Percentiles rank a stretch among this genome's conserved stretches.
Conservation (phyloP, 192 early-diverging fungal genomes). For the Chytriomyces sp. region DNA sequence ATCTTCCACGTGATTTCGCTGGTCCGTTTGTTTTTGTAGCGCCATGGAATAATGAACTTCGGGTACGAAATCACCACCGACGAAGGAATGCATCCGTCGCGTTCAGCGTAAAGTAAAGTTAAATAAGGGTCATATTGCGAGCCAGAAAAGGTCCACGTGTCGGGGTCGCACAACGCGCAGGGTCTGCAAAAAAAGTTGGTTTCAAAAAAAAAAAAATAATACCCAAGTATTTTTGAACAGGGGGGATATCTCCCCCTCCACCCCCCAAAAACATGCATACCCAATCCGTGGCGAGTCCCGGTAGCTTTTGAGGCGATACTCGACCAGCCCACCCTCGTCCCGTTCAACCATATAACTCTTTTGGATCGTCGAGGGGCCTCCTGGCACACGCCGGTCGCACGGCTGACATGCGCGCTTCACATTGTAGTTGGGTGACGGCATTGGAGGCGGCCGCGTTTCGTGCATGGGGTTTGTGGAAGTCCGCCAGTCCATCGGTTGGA, state of each 20-base stretch:
- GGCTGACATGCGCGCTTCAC: constrained; percentile 39
- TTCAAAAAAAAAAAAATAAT: background rate
- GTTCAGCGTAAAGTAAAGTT: constrained; percentile 46
- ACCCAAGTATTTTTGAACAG: background rate
- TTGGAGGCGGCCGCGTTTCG: background rate
- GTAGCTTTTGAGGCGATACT: constrained; percentile 28
- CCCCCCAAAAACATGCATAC: background rate
- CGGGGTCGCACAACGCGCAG: constrained; percentile 45
- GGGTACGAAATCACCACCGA: constrained; percentile 30
- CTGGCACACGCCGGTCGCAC: constrained; percentile 17
- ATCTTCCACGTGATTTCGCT: constrained; percentile 56
- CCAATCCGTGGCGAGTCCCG: constrained; percentile 10
- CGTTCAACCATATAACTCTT: constrained; percentile 19
- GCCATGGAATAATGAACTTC: constrained; percentile 58
- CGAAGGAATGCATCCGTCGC: constrained; percentile 57
- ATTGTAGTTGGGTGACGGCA: constrained; percentile 28
- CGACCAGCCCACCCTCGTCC: constrained; percentile 26
- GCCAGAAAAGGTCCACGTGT: constrained; percentile 45
- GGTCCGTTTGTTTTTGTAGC: constrained; percentile 51
- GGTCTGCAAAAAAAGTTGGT: constrained; percentile 15
- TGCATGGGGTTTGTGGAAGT: background rate
- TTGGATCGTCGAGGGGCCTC: background rate
- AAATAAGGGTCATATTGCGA: constrained; percentile 48
- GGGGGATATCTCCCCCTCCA: background rate
- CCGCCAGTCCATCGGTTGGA: background rate